Percentiles rank a stretch among this genome's conserved stretches.
Evolutionary conservation across 805 yeast species (phyloP).

Genomic region (Trichomonascus vanleenenianus): DNA sequence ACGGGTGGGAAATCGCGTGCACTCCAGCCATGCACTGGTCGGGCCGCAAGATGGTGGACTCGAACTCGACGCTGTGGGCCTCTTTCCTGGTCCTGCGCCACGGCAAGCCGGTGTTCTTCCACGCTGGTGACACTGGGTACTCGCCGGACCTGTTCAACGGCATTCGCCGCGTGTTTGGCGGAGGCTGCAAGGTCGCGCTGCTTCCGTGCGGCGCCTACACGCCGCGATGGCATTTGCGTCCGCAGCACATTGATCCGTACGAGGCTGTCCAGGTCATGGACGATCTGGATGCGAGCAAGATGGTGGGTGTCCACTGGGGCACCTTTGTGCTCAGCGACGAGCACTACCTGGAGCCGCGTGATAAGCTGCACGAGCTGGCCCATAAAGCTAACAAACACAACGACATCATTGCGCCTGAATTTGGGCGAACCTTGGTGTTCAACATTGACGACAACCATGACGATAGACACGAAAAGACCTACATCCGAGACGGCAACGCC

Average conservation of each 20-base stretch:
- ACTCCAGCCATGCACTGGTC: constrained; percentile 95
- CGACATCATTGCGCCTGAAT: constrained; percentile 55
- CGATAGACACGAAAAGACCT: constrained; percentile 13
- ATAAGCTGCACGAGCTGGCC: constrained; percentile 46
- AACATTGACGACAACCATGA: constrained; percentile 22
- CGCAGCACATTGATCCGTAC: constrained; percentile 77
- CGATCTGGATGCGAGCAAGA: constrained; percentile 50
- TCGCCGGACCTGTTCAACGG: constrained; percentile 60
- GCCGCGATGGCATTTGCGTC: constrained; percentile 89
- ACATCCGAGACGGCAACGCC: constrained; percentile 28
- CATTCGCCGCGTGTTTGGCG: constrained; percentile 58
- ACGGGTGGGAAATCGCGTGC: constrained; percentile 71
- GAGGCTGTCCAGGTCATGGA: constrained; percentile 66
- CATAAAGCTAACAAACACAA: constrained; percentile 29
- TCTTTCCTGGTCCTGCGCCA: constrained; percentile 66
- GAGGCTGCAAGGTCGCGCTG: constrained; percentile 54
- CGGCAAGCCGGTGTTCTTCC: constrained; percentile 68
- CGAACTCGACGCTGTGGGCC: constrained; percentile 82
- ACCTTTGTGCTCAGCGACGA: constrained; percentile 87
- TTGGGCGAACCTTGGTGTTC: constrained; percentile 64
- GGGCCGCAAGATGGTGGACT: constrained; percentile 72
- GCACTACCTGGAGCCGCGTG: constrained; percentile 77
- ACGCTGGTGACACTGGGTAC: constrained; percentile 94
- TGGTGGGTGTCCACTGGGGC: constrained; percentile 95
- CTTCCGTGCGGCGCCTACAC: constrained; percentile 93